Percentiles rank a stretch among this genome's conserved stretches.
phyloP scores from a whole-genome alignment of 2,329 filamentous ascomycete genomes.

The Cladosporium phlei region DNA sequence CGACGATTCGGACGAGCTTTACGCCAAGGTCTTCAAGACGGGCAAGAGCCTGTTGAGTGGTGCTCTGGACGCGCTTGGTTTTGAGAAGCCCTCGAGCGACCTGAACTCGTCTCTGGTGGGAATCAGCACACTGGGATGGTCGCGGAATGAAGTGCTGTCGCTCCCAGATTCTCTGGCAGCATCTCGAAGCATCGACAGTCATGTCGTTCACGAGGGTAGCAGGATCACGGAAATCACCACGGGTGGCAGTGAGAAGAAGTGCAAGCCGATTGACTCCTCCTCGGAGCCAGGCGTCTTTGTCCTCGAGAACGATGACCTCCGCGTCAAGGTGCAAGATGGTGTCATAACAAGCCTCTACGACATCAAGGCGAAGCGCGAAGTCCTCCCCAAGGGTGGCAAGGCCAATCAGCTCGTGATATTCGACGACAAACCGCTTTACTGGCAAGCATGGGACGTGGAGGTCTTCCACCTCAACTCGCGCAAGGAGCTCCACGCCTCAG shows the following conservation, averaged over 20 bases:
- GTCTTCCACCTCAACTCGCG: conserved; percentile 89
- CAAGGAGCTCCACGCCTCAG: conserved; percentile 62
- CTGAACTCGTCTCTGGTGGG: conserved; percentile 46
- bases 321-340: conserved; percentile 67
- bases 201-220: neutral
- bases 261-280: conserved; percentile 42
- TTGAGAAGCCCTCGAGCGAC: conserved; percentile 41
- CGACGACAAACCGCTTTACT: conserved; percentile 95
- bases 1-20: conserved; percentile 86
- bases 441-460: conserved; percentile 98
- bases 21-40: conserved; percentile 73
- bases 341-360: conserved; percentile 83
- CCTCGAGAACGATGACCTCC: conserved; percentile 71
- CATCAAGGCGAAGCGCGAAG: conserved; percentile 64
- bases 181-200: neutral
- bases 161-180: neutral
- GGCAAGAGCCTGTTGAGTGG: conserved; percentile 68
- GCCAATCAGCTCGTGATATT: conserved; percentile 92
- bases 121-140: conserved; percentile 85
- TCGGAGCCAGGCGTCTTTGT: conserved; percentile 57
- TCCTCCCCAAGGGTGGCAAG: conserved; percentile 67
- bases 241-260: neutral
- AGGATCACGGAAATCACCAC: neutral
- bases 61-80: conserved; percentile 62
- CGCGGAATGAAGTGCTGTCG: conserved; percentile 41